These are phyloP conservation scores for Aschersonia sp. DNA, from an alignment of 2,329 filamentous ascomycete species.

Conservation along the genomic window DNA sequence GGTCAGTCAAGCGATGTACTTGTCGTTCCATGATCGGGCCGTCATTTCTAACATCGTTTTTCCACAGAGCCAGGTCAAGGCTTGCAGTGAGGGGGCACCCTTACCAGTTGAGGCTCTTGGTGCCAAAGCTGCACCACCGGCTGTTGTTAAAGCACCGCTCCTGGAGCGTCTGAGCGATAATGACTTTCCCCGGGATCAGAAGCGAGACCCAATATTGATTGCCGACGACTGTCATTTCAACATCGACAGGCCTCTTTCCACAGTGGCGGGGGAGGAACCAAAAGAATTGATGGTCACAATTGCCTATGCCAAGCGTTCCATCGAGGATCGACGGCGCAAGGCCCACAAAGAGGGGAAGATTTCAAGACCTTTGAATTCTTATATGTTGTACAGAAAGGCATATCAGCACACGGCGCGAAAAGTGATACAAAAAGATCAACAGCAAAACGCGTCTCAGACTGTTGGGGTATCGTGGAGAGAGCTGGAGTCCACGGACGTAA, in stretches of 20 bases:
- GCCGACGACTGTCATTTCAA: background rate
- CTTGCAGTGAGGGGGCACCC: no score
- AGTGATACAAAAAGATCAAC: slow-evolving; percentile 74
- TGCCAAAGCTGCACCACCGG: no score
- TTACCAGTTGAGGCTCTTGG: no score
- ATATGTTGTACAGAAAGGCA: slow-evolving; percentile 93
- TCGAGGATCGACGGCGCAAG: slow-evolving; percentile 4
- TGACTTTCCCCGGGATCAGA: background rate
- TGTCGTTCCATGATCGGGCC: no score
- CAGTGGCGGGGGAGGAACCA: background rate
- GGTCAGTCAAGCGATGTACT: background rate
- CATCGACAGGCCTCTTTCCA: slow-evolving; percentile 4
- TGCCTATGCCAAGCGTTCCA: slow-evolving; percentile 2
- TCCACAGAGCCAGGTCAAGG: no score
- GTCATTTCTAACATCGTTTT: no score
- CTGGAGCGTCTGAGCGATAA: background rate
- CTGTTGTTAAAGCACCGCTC: no score
- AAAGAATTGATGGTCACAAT: slow-evolving; percentile 1
- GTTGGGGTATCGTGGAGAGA: slow-evolving; percentile 71
- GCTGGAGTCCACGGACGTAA: slow-evolving; percentile 58
- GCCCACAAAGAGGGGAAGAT: slow-evolving; percentile 29
- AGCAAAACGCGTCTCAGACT: slow-evolving; percentile 82
- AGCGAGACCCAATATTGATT: background rate
- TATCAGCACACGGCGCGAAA: slow-evolving; percentile 76
- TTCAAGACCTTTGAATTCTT: slow-evolving; percentile 84